These are phyloP conservation scores for Collybia mongolica DNA, from an alignment of 768 basidiomycete species.

Conservation along the genomic window DNA sequence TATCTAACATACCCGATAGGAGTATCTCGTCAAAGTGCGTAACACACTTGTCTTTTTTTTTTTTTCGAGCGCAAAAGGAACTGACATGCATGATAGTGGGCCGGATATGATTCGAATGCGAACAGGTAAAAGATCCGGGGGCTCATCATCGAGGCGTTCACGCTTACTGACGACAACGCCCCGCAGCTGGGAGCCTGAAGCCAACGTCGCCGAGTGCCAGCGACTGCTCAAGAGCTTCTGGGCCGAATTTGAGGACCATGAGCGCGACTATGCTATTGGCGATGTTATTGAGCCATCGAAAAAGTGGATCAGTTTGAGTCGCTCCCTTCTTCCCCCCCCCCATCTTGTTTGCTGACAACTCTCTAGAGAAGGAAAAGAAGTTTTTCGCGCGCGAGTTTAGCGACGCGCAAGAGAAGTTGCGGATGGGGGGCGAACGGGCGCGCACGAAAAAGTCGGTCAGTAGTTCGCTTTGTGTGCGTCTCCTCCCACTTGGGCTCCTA, in stretches of 20 bases:
- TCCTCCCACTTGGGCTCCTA: too few species aligned
- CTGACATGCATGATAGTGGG: slow-evolving; percentile 50
- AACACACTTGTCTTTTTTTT: background rate
- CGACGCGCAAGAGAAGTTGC: slow-evolving; percentile 16
- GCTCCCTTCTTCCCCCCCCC: slow-evolving; percentile 1
- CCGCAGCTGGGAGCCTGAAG: slow-evolving; percentile 69
- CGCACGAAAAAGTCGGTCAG: slow-evolving; percentile 13
- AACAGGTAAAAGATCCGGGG: slow-evolving; percentile 47
- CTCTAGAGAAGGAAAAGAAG: slow-evolving; percentile 35
- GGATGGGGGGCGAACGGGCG: slow-evolving; percentile 17
- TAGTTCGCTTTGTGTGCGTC: background rate
- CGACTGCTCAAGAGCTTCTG: slow-evolving; percentile 66
- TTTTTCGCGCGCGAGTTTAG: slow-evolving; percentile 31
- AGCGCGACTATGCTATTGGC: slow-evolving; percentile 52
- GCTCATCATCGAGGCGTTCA: background rate
- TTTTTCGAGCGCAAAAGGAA: slow-evolving; percentile 1
- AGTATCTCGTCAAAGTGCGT: slow-evolving; percentile 67
- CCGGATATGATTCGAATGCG: slow-evolving; percentile 51
- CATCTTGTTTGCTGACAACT: background rate
- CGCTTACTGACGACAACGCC: background rate
- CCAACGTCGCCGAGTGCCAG: slow-evolving; percentile 56
- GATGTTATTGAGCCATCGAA: slow-evolving; percentile 38
- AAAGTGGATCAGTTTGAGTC: slow-evolving; percentile 58
- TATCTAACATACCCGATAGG: slow-evolving; percentile 31
- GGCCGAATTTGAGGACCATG: slow-evolving; percentile 55